Base-by-base conservation (phyloP, 2,329 filamentous ascomycete species). In the Arthroderma sp. region DNA sequence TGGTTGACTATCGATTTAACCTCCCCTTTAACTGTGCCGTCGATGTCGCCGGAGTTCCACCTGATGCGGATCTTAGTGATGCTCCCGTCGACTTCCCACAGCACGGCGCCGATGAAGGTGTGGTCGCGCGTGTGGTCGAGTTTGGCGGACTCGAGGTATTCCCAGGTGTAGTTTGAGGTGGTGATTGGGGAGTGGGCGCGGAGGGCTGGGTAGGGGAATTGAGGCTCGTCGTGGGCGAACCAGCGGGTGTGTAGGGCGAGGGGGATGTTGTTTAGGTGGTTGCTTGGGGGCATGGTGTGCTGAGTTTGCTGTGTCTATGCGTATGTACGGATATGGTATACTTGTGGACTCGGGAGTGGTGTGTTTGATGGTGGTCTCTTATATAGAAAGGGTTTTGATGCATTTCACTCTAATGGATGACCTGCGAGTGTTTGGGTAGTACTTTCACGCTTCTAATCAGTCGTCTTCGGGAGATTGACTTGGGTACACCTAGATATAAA, bases 21-120 rank as follows among this genome's bases (percentile, higher is more conserved):
- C 33, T 62, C 47, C 3, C 55, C 58, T 38, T 54, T 57, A 10
- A 59, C 57, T 7, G 57, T 64, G 29, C 50, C 34, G 5, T 43
- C 44, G 3, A 61, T 58, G 44, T 61, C 53, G 6, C 53, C 54
- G 2, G 52, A 48, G 48, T 64, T 60, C 63, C 63, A 66, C 4
- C 53, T 55, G 27, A 66, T 38, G 37, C 55, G 56, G 6, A 65
- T 57, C 34, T 60, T 62, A 3, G 60, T 62, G 6, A 54, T 56
- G 5, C 55, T 56, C 22, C 61, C 49, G 6, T 57, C 57, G 3
- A 48, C 39, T 8, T 53, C 58, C 54, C 60, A 56, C 33, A 57
- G 58, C 33, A 65, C 52, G 15, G 54, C 53, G 27, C 53, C 52
- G 30, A 54, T 54, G 34, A 63, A 52, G n/a, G 53, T 59, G 38